Conservation (phyloP, 2,329 filamentous ascomycete genomes). For the Cercospora sojina region DNA sequence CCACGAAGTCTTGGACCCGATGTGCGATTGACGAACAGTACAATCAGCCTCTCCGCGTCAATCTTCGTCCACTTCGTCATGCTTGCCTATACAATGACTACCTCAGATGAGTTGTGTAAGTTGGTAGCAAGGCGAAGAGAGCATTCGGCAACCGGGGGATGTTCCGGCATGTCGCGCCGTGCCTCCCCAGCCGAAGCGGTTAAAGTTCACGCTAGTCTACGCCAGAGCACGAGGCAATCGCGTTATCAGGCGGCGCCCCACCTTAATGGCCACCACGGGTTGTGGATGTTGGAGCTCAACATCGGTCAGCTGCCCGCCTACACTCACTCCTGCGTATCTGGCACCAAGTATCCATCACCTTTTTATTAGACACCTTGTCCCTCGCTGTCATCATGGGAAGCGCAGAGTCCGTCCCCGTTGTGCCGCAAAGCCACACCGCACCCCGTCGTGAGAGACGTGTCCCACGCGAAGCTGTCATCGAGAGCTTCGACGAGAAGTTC, state of each 20-base stretch:
- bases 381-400: constrained; percentile 26
- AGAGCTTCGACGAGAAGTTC: constrained; percentile 38
- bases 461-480: constrained; percentile 20
- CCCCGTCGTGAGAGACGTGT: constrained; percentile 23
- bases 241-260: background rate
- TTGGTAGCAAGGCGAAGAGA: background rate
- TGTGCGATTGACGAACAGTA: background rate
- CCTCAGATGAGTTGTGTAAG: background rate
- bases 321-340: background rate
- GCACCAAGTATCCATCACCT: background rate
- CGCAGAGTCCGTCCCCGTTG: constrained; percentile 26
- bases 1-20: background rate
- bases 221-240: background rate
- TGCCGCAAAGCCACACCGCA: constrained; percentile 16
- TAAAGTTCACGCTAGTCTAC: background rate
- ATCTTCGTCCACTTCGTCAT: background rate
- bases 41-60: background rate
- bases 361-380: background rate
- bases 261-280: constrained; percentile 1
- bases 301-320: background rate
- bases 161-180: background rate
- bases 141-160: background rate
- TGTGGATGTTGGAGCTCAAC: background rate
- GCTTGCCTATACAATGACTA: background rate
- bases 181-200: background rate